Percentiles rank a stretch among this genome's conserved stretches.
Conservation (phyloP, 2,329 filamentous ascomycete species). For the Aspergillus fischeri region DNA sequence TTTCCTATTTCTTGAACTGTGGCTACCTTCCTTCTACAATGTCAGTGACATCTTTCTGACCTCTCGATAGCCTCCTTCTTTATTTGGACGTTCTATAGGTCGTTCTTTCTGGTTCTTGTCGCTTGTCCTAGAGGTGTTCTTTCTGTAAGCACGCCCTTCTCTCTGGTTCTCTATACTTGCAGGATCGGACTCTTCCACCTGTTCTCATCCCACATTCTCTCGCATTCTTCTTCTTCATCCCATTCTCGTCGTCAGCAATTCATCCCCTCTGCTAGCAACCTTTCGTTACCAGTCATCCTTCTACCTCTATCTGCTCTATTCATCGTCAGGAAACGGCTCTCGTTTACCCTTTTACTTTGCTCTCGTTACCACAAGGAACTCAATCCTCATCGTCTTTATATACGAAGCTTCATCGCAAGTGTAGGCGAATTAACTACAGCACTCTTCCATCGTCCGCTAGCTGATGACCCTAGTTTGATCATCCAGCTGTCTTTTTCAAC, state of each 20-base stretch:
- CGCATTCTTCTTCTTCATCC: neutral
- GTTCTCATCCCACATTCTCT: neutral
- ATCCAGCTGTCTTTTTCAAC: neutral
- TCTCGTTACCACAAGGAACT: neutral
- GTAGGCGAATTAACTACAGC: neutral
- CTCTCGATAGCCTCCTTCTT: neutral
- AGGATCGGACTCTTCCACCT: neutral
- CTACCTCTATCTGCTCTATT: slow-evolving; percentile 14
- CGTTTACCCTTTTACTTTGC: slow-evolving; percentile 9
- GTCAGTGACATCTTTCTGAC: neutral
- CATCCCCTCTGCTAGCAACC: slow-evolving; percentile 46
- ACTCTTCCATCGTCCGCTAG: neutral
- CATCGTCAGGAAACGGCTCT: slow-evolving; percentile 3
- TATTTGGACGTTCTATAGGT: neutral
- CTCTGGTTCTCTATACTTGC: neutral
- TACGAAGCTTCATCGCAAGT: neutral
- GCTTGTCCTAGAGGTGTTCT: neutral
- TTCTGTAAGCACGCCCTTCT: neutral
- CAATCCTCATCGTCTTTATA: neutral
- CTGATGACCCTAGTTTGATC: neutral
- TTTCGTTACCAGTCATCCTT: slow-evolving; percentile 43
- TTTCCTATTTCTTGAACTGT: neutral
- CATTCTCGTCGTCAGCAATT: neutral
- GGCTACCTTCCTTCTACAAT: neutral
- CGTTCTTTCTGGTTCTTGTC: neutral